Evolutionary conservation across 2,329 filamentous ascomycete species (phyloP), one percentile per base, ranked within the genome.

Genomic region (Aureobasidium sp.): DNA sequence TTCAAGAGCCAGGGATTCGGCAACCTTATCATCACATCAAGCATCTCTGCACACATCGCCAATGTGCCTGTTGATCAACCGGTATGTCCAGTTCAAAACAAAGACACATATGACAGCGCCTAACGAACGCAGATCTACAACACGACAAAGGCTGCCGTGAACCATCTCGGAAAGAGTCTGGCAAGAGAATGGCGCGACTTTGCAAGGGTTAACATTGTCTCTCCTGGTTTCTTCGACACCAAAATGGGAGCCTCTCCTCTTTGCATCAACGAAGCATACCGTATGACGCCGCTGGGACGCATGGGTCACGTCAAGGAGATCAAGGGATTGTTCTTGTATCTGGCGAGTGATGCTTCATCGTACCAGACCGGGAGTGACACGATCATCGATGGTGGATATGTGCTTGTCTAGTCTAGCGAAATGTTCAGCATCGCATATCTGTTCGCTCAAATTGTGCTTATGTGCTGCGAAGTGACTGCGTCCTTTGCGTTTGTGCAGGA

Each of bases 111-210:
- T 31, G 3, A 14, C 22, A 31, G 31, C 1, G 15, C 6, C 37
- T 44, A 9, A 56, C 15, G 15, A 12, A 9, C 7, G 5, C 48
- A 71, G 70, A 71, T 81, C 11, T 85, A 84, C 70, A 85, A 85
- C 65, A 77, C 76, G 6, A 80, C 77, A 29, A 84, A 85, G 68
- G 82, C 82, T 0, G 82, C 77, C 29, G 77, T 84, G n/a, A 81
- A 78, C 2, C 82, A 85, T 61, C 77, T 85, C 36, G 80, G 80
- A 55, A 83, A 83, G 69, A 80, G 76, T 1, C 72, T 85, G 37
- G 81, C 82, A 0, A 73, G 79, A 6, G 82, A 85, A 65, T 84
- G 82, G 82, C 72, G 79, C 11, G 79, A 82, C 3, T 83, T 84
- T 66, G 82, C 82, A 2, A 75, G 82, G 2, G 82, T 84, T 41